A percentile compares a stretch with the other conserved stretches of the same genome.
Conservation (phyloP, 140 eudicot species). For the Oenanthe javanica region DNA sequence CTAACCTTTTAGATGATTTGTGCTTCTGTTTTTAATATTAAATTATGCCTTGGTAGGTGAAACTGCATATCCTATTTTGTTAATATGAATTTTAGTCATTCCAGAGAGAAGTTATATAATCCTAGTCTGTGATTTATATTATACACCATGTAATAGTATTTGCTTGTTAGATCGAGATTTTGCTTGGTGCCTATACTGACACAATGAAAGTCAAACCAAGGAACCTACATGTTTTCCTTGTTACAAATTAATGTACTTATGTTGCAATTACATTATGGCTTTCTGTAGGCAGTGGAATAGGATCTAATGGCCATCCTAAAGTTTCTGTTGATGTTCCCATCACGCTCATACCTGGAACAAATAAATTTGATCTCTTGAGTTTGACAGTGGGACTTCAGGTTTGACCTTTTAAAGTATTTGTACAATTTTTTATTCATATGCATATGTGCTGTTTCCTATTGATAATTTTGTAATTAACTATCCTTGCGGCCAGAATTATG, state of each 20-base stretch:
- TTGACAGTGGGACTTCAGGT: slow-evolving; percentile 96
- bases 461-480: neutral
- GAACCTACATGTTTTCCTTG: neutral
- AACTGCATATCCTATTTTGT: neutral
- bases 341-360: slow-evolving; percentile 46
- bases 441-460: neutral
- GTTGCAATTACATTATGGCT: neutral
- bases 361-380: slow-evolving; percentile 80
- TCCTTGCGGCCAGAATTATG: slow-evolving; percentile 57
- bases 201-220: neutral
- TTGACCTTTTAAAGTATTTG: slow-evolving; percentile 15
- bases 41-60: neutral
- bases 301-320: slow-evolving; percentile 25
- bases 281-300: slow-evolving; percentile 50
- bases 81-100: neutral
- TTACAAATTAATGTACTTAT: neutral
- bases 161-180: neutral
- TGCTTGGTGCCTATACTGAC: neutral
- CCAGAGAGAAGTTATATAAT: neutral
- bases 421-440: slow-evolving; percentile 1
- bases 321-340: slow-evolving; percentile 48
- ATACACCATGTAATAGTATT: neutral
- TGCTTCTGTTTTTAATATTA: neutral
- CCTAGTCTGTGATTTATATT: neutral
- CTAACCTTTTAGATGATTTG: neutral